Evolutionary conservation across 768 basidiomycete species (phyloP).

Genomic region (Suillus cothurnatus): DNA sequence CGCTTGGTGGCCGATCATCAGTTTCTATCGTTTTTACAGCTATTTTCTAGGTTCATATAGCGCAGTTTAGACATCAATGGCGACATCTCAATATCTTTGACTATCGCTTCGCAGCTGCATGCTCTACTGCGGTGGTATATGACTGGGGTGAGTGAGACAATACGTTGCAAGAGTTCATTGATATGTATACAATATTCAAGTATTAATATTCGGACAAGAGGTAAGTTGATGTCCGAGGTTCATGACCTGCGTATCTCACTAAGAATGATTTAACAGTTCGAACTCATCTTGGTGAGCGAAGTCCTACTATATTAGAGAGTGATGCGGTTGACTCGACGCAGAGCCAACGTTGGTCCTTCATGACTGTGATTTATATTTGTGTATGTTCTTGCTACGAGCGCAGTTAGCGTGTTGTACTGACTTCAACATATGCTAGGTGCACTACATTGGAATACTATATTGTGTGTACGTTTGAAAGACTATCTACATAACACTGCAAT

Average conservation of each 20-base stretch:
- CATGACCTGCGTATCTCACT: background rate
- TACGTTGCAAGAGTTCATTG: background rate
- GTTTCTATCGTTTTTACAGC: background rate
- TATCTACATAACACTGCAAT: background rate
- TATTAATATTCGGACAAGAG: background rate
- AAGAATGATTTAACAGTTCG: background rate
- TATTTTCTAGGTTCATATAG: background rate
- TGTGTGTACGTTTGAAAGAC: background rate
- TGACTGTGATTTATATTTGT: background rate
- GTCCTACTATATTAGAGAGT: background rate
- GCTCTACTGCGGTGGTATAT: background rate
- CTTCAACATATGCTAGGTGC: background rate
- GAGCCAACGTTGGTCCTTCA: background rate
- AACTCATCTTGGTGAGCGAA: background rate
- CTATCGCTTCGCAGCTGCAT: background rate
- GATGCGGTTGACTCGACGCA: background rate
- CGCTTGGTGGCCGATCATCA: background rate
- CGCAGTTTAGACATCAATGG: background rate
- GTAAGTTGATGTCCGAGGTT: background rate
- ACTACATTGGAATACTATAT: background rate
- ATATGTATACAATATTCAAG: background rate
- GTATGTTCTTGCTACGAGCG: background rate
- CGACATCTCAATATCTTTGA: background rate
- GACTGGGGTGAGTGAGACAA: background rate
- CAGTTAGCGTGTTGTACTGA: background rate